phyloP scores from a whole-genome alignment of 2,329 filamentous ascomycete species.

The Botryotinia calthae region DNA sequence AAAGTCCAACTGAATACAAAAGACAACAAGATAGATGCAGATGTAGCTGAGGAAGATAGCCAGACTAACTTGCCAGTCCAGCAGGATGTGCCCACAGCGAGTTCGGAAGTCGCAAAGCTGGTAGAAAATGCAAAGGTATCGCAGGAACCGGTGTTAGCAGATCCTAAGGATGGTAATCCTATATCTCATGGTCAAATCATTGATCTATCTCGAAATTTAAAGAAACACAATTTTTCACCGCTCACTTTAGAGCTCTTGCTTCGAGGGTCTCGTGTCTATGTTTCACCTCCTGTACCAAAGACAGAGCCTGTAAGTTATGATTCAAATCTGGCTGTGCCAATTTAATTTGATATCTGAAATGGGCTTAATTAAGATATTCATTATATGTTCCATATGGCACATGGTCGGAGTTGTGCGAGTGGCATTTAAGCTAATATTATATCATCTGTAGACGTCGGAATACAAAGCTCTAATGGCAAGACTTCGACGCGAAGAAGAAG shows the following conservation, averaged over 20 bases:
- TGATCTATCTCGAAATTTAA: constrained; percentile 56
- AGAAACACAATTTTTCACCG: constrained; percentile 35
- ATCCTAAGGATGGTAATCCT: constrained; percentile 55
- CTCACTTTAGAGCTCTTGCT: constrained; percentile 68
- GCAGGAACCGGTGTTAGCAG: constrained; percentile 48
- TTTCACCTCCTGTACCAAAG: constrained; percentile 77
- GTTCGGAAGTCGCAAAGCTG: background rate
- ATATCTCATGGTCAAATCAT: constrained; percentile 71
- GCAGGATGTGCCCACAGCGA: background rate
- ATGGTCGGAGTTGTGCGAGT: background rate
- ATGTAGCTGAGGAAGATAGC: too few species aligned
- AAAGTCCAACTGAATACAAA: background rate
- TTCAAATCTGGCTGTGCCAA: background rate
- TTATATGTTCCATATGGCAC: background rate
- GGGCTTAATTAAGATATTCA: background rate
- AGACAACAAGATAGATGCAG: background rate
- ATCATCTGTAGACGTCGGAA: constrained; percentile 60
- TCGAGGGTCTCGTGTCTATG: constrained; percentile 67
- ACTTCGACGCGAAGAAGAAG: constrained; percentile 79
- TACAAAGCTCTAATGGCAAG: constrained; percentile 86
- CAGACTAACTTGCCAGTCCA: background rate
- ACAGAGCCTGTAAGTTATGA: constrained; percentile 63
- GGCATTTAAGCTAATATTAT: constrained; percentile 19
- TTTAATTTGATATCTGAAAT: background rate
- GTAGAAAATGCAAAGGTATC: background rate